These are phyloP conservation scores for Heterobasidion annosum DNA, from an alignment of 1,284 basidiomycete species.

Conservation along the genomic window DNA sequence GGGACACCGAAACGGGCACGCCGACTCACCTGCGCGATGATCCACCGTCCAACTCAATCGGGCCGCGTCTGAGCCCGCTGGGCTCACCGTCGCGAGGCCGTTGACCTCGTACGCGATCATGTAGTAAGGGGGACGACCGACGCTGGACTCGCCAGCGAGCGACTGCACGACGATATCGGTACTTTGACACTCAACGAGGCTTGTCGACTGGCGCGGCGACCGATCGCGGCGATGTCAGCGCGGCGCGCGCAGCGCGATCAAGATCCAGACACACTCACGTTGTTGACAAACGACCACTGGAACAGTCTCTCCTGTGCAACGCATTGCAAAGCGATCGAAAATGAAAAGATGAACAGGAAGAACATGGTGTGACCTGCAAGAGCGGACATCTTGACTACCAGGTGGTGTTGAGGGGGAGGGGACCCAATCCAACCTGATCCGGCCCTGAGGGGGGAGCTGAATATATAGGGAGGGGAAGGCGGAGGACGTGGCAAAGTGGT, in stretches of 20 bases:
- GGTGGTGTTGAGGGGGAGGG: constrained; percentile 2
- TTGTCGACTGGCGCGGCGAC: background rate
- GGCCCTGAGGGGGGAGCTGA: background rate
- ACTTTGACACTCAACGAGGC: constrained; percentile 12
- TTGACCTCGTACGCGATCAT: constrained; percentile 35
- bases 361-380: background rate
- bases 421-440: background rate
- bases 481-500: background rate
- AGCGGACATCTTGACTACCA: background rate
- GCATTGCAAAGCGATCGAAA: background rate
- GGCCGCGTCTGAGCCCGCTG: constrained; percentile 28
- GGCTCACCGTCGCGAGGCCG: constrained; percentile 29
- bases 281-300: constrained; percentile 16
- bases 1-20: constrained; percentile 10
- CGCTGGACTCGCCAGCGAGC: background rate
- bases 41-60: constrained; percentile 34
- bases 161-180: constrained; percentile 9
- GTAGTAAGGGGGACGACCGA: constrained; percentile 36
- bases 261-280: constrained; percentile 8
- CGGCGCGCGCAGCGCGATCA: background rate
- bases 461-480: background rate
- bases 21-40: constrained; percentile 27
- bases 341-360: background rate
- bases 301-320: constrained; percentile 13
- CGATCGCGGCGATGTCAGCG: background rate